Conservation (phyloP, 768 basidiomycete species). For the Tricholomella constricta region DNA sequence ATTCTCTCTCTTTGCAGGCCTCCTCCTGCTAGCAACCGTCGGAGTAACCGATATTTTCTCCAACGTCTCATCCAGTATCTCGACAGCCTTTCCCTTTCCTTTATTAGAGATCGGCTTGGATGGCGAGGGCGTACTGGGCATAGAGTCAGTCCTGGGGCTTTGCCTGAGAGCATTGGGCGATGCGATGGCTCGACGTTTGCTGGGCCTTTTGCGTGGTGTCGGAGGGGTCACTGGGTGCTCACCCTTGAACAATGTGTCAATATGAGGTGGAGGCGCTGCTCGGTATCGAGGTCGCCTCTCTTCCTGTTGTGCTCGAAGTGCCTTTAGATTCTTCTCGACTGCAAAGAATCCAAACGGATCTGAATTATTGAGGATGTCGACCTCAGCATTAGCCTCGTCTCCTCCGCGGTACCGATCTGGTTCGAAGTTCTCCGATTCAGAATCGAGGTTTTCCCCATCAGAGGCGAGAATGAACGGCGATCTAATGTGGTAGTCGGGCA, state of each 20-base stretch:
- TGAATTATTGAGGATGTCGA: slow-evolving; percentile 28
- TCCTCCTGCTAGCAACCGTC: background rate
- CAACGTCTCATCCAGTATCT: background rate
- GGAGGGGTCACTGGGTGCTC: slow-evolving; percentile 27
- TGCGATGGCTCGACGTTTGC: slow-evolving; percentile 28
- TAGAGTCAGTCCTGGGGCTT: slow-evolving; percentile 33
- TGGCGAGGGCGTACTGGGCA: slow-evolving; percentile 40
- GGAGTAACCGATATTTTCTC: background rate
- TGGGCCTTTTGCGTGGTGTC: slow-evolving; percentile 36
- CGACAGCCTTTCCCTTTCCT: slow-evolving; percentile 15
- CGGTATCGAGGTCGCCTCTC: slow-evolving; percentile 15
- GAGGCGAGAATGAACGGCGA: background rate
- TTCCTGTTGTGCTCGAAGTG: slow-evolving; percentile 33
- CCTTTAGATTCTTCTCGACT: slow-evolving; percentile 52
- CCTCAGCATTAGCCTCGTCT: slow-evolving; percentile 14
- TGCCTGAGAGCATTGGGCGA: slow-evolving; percentile 24
- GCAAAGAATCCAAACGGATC: slow-evolving; percentile 64
- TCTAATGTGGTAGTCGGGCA: background rate
- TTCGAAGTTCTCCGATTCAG: slow-evolving; percentile 2
- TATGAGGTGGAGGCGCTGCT: slow-evolving; percentile 16
- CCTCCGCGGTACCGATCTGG: slow-evolving; percentile 3
- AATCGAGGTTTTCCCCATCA: slow-evolving; percentile 1
- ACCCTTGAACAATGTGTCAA: slow-evolving; percentile 17
- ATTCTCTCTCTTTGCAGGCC: background rate
- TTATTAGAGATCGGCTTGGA: slow-evolving; percentile 25